Evolutionary conservation across 1,284 basidiomycete genomes (phyloP).

Genomic region (Puccinia novopanici): DNA sequence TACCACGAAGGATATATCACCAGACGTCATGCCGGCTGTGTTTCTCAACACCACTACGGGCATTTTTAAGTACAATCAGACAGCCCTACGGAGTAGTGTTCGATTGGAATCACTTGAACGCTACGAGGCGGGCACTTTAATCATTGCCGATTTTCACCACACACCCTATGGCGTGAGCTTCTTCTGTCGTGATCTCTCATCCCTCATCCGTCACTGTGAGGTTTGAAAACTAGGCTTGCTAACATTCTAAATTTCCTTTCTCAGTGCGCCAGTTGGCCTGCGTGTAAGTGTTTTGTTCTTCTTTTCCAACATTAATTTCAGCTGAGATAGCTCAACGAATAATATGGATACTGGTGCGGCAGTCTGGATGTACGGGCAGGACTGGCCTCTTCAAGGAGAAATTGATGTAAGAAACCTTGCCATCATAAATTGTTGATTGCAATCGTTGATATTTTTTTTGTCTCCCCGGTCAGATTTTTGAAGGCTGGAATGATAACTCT

Average conservation of each 20-base stretch:
- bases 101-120: constrained; percentile 37
- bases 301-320: not conserved
- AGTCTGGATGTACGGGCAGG: constrained; percentile 39
- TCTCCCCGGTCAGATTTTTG: constrained; percentile 17
- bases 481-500: constrained; percentile 34
- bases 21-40: constrained; percentile 22
- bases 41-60: constrained; percentile 27
- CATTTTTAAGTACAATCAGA: constrained; percentile 18
- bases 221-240: not conserved
- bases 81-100: constrained; percentile 24
- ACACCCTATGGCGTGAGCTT: constrained; percentile 21
- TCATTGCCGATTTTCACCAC: constrained; percentile 42
- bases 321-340: not conserved
- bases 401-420: constrained; percentile 19
- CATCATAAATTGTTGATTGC: not conserved
- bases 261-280: constrained; percentile 40
- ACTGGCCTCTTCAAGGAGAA: constrained; percentile 33
- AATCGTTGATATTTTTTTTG: not conserved
- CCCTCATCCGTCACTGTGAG: not conserved
- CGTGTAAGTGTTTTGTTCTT: constrained; percentile 19
- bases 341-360: not conserved
- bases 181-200: not conserved
- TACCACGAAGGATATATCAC: constrained; percentile 4
- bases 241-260: not conserved
- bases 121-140: constrained; percentile 7